phyloP scores from a whole-genome alignment of 1,139 yeast genomes.

The Diutina mesorugosa region DNA sequence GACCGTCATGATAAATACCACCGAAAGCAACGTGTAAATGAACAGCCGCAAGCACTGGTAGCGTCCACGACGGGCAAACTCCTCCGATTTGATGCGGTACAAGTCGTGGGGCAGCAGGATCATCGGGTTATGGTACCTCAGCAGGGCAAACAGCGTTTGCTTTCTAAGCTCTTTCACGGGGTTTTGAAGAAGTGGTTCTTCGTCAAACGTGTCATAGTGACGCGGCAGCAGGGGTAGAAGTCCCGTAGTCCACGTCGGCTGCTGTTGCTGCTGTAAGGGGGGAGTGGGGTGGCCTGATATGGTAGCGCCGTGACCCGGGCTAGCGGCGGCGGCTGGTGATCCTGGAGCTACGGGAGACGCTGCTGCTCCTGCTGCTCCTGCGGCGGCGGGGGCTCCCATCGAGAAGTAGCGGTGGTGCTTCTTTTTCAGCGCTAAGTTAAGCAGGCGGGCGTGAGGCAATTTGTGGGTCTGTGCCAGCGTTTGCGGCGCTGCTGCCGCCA shows the following conservation, averaged over 20 bases:
- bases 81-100: not conserved
- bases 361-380: not conserved
- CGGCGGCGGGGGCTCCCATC: not conserved
- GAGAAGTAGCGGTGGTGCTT: not conserved
- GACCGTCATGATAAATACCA: slow-evolving; percentile 40
- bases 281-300: not conserved
- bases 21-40: slow-evolving; percentile 42
- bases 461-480: slow-evolving; percentile 11
- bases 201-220: not conserved
- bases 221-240: not conserved
- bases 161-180: not conserved
- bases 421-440: slow-evolving; percentile 14
- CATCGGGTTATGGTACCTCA: not conserved
- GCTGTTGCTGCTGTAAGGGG: not conserved
- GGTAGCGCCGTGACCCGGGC: not conserved
- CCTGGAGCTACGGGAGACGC: not conserved
- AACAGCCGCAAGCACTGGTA: slow-evolving; percentile 33
- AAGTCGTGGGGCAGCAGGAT: not conserved
- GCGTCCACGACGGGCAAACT: slow-evolving; percentile 6
- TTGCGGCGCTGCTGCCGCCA: slow-evolving; percentile 13
- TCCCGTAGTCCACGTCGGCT: not conserved
- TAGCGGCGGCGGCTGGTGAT: too few relatives aligned
- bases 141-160: slow-evolving; percentile 1
- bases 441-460: slow-evolving; percentile 30
- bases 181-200: not conserved